Evolutionary conservation across 2,329 filamentous ascomycete species (phyloP), one percentile per base, ranked within the genome.

Genomic region (Chaetoscypha palmicola): DNA sequence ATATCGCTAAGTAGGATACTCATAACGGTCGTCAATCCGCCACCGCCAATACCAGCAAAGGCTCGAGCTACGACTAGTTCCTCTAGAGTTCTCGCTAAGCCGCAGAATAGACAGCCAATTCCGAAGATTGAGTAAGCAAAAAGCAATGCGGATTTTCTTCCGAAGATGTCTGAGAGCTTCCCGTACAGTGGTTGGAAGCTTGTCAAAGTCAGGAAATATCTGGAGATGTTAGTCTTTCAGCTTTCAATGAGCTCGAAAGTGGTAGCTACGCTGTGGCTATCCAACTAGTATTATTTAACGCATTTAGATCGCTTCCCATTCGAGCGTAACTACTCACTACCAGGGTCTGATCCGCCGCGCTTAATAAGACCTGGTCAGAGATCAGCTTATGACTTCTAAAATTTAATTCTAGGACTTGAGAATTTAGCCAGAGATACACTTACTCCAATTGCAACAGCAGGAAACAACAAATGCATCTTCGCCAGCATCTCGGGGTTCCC

Each of bases 151-250:
- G 71, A 55, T 56, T 86, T 85, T 4, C 83, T 73, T 9, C 82
- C 81, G 54, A 86, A 85, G 23, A 86, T 83, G 57, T 86, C 81
- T 39, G 72, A 79, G 3, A 86, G 67, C 54, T 82, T 83, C 36
- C 83, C 83, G 52, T 83, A 88, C 0, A 88, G 66, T 1, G 84
- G 85, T 59, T 90, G 85, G 54, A 83, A 86, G 17, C 80, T 81
- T 2, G 83, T 86, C 40, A 86, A 65, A 1, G 84, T 86, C 41
- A 90, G 69, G 55, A 88, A 83, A 61, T 90, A 84, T 8, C 73
- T 42, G 31, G 26, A 16, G 19, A 28, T 10, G 10, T 20, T 2
- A 19, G 3, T 34, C 17, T 22, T 35, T 30, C 30, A 16, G 50
- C n/a, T n/a, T n/a, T n/a, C n/a, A n/a, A n/a, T n/a, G n/a, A n/a